These are phyloP conservation scores for Erodium texanum DNA, from an alignment of 441 rosid genomes.

Conservation along the genomic window DNA sequence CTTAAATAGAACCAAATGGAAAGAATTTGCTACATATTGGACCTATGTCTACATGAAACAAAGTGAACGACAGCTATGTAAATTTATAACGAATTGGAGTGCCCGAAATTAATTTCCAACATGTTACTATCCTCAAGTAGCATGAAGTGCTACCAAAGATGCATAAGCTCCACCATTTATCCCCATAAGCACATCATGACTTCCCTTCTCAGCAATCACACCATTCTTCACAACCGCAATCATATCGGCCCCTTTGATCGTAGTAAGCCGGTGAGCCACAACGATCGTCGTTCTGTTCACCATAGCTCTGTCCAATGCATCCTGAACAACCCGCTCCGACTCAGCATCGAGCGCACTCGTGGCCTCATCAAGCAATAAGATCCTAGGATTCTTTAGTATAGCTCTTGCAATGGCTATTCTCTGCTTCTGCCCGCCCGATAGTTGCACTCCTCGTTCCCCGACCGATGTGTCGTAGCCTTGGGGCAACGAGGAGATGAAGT, in stretches of 20 bases:
- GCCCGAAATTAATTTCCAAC: no score
- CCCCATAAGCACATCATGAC: slow-evolving; percentile 38
- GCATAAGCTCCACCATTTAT: slow-evolving; percentile 50
- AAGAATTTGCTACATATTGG: no score
- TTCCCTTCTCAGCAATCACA: slow-evolving; percentile 55
- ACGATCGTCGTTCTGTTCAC: slow-evolving; percentile 53
- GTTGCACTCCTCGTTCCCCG: slow-evolving; percentile 69
- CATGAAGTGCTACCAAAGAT: slow-evolving; percentile 47
- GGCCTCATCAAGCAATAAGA: slow-evolving; percentile 70
- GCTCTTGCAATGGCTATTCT: slow-evolving; percentile 81
- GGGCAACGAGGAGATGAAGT: slow-evolving; percentile 32
- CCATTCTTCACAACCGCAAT: slow-evolving; percentile 60
- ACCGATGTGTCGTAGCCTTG: slow-evolving; percentile 60
- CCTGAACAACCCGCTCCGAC: slow-evolving; percentile 62
- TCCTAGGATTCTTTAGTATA: slow-evolving; percentile 51
- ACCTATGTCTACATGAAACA: no score
- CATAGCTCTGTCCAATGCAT: slow-evolving; percentile 56
- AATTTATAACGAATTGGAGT: no score
- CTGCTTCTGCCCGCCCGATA: slow-evolving; percentile 74
- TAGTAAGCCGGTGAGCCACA: slow-evolving; percentile 69
- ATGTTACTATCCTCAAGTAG: not conserved
- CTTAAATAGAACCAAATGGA: no score
- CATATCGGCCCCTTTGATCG: slow-evolving; percentile 48
- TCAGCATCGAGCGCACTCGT: slow-evolving; percentile 74
- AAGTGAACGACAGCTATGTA: no score